Evolutionary conservation across 768 basidiomycete genomes (phyloP).

Genomic region (Xerocomellus intermedius): DNA sequence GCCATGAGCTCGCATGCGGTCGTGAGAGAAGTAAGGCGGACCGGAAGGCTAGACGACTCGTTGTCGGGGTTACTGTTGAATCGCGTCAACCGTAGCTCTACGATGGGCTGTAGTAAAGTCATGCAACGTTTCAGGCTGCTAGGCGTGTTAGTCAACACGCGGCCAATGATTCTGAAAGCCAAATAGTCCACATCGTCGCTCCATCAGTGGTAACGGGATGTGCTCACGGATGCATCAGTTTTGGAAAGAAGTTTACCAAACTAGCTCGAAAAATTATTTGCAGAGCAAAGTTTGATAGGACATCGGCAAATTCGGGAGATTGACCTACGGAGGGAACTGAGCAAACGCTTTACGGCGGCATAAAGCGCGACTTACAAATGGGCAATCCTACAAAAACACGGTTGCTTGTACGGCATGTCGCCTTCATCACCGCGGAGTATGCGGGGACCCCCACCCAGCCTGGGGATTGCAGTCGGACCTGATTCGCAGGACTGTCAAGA

Average conservation of each 20-base stretch:
- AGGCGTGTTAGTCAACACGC: slow-evolving; percentile 33
- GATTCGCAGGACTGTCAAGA: slow-evolving; percentile 8
- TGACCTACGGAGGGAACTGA: slow-evolving; percentile 31
- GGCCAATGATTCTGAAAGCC: slow-evolving; percentile 31
- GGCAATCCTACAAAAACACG: slow-evolving; percentile 41
- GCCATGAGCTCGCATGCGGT: slow-evolving; percentile 5
- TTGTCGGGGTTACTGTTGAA: slow-evolving; percentile 23
- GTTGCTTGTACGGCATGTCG: slow-evolving; percentile 39
- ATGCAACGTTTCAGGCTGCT: slow-evolving; percentile 31
- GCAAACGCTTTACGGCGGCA: not conserved
- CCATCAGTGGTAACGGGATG: not conserved
- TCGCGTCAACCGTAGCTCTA: slow-evolving; percentile 34
- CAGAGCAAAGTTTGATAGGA: slow-evolving; percentile 35
- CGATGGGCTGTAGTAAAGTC: slow-evolving; percentile 29
- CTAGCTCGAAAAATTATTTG: slow-evolving; percentile 32
- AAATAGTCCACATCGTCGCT: slow-evolving; percentile 14
- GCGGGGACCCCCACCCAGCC: slow-evolving; percentile 33
- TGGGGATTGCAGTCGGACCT: slow-evolving; percentile 10
- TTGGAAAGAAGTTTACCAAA: slow-evolving; percentile 36
- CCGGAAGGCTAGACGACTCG: slow-evolving; percentile 33
- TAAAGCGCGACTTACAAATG: slow-evolving; percentile 30
- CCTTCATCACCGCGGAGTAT: slow-evolving; percentile 28
- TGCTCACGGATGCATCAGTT: slow-evolving; percentile 34
- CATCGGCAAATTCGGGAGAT: slow-evolving; percentile 35
- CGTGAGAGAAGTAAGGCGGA: slow-evolving; percentile 15